Percentiles rank a stretch among this genome's conserved stretches.
These are phyloP conservation scores for Epichloe brachyelytri DNA, from an alignment of 2,329 filamentous ascomycete species.

Conservation along the genomic window DNA sequence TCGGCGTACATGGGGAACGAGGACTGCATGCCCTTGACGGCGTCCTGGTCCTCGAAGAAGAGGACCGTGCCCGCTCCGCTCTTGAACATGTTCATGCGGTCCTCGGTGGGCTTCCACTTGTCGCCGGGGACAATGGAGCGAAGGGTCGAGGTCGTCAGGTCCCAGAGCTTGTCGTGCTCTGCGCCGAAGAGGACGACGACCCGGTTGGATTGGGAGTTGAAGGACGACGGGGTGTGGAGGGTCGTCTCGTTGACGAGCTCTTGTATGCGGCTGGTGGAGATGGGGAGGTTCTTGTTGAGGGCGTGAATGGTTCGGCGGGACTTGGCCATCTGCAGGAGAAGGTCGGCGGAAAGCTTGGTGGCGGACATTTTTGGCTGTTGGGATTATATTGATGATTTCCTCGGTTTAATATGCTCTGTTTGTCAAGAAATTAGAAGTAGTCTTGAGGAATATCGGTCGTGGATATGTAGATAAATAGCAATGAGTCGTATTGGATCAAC, in stretches of 20 bases:
- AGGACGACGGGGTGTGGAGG: conserved; percentile 60
- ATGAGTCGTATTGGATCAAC: no score
- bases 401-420: conserved; percentile 7
- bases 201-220: conserved; percentile 81
- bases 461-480: no score
- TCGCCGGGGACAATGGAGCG: conserved; percentile 49
- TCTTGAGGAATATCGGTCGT: no score
- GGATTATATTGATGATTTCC: not conserved
- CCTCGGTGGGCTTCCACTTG: conserved; percentile 39
- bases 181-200: conserved; percentile 65
- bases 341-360: conserved; percentile 28
- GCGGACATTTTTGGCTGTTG: conserved; percentile 25
- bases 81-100: conserved; percentile 44
- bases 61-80: conserved; percentile 69
- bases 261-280: conserved; percentile 40
- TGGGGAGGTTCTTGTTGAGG: conserved; percentile 48
- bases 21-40: conserved; percentile 52
- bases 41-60: conserved; percentile 70
- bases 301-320: conserved; percentile 57
- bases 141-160: conserved; percentile 44
- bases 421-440: not conserved
- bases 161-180: conserved; percentile 84
- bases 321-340: conserved; percentile 52
- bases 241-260: conserved; percentile 54
- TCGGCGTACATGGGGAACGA: conserved; percentile 64